phyloP scores from a whole-genome alignment of 129 eudicot species.

The Artemisia tridentata region DNA sequence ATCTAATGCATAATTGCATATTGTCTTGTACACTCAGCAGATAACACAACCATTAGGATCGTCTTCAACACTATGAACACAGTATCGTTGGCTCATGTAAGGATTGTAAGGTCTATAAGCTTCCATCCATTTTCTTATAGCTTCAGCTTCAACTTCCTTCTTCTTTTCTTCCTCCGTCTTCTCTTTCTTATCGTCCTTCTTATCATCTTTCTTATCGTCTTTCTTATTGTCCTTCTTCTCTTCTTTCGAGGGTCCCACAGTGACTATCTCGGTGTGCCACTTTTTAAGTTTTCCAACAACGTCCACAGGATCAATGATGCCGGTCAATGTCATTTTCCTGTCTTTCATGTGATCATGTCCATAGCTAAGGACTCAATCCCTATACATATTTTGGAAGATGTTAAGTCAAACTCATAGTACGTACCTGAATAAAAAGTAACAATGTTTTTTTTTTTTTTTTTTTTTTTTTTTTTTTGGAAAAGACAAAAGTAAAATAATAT shows the following conservation, averaged over 20 bases:
- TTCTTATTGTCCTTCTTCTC: slow-evolving; percentile 15
- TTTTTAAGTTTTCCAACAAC: slow-evolving; percentile 26
- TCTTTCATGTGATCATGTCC: slow-evolving; percentile 54
- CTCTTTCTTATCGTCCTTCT: not conserved
- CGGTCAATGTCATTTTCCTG: slow-evolving; percentile 36
- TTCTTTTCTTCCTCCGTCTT: not conserved
- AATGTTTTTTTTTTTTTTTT: no score
- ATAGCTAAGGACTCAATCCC: slow-evolving; percentile 38
- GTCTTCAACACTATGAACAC: slow-evolving; percentile 31
- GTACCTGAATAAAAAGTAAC: not conserved
- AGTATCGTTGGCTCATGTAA: slow-evolving; percentile 16
- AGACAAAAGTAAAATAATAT: not conserved
- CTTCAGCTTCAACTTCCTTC: slow-evolving; percentile 11
- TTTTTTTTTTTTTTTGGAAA: no score
- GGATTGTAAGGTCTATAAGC: slow-evolving; percentile 6
- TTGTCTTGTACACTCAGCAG: slow-evolving; percentile 9
- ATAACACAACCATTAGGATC: slow-evolving; percentile 41
- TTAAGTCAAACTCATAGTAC: not conserved
- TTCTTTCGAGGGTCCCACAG: slow-evolving; percentile 48
- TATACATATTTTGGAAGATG: not conserved
- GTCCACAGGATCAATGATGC: slow-evolving; percentile 39
- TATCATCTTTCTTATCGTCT: not conserved
- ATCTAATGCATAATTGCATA: not conserved
- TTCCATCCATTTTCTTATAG: not conserved
- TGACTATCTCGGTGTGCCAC: slow-evolving; percentile 32